Percentiles rank a stretch among this genome's conserved stretches.
Evolutionary conservation across 2,329 filamentous ascomycete species (phyloP).

Genomic region (Cladosporium cucumerinum): DNA sequence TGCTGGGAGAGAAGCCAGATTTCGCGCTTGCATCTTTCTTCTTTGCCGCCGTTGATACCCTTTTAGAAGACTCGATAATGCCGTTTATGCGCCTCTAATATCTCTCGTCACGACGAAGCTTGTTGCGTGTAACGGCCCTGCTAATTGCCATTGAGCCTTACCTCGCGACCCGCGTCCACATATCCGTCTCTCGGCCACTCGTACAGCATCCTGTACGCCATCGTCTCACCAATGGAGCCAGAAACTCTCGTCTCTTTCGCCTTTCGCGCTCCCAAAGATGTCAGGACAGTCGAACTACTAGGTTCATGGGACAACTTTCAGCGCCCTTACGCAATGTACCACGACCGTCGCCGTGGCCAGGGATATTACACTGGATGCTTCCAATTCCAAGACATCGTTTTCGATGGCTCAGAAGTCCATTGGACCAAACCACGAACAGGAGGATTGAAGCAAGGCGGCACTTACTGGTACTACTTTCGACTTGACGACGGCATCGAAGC

Average conservation of each 20-base stretch:
- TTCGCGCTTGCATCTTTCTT: neutral
- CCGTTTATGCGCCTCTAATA: neutral
- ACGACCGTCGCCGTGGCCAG: constrained; percentile 69
- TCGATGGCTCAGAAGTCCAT: constrained; percentile 63
- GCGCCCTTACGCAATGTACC: constrained; percentile 73
- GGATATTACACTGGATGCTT: constrained; percentile 86
- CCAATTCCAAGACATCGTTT: constrained; percentile 79
- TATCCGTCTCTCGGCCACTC: neutral
- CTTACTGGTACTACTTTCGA: constrained; percentile 97
- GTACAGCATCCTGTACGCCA: neutral
- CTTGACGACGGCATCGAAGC: constrained; percentile 74
- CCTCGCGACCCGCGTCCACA: neutral
- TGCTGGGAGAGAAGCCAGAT: neutral
- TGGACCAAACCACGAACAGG: constrained; percentile 62
- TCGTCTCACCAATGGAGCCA: constrained; percentile 9
- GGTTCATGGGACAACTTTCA: constrained; percentile 96
- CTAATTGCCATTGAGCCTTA: neutral
- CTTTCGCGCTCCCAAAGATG: constrained; percentile 46
- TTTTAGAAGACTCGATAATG: neutral
- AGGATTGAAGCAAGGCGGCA: constrained; percentile 85
- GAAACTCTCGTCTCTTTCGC: constrained; percentile 38
- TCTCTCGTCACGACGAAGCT: neutral
- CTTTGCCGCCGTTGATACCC: neutral
- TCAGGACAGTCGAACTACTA: constrained; percentile 71
- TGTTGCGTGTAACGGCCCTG: neutral